These are phyloP conservation scores for Fusarium cyanostomum DNA, from an alignment of 2,329 filamentous ascomycete species.

Conservation along the genomic window DNA sequence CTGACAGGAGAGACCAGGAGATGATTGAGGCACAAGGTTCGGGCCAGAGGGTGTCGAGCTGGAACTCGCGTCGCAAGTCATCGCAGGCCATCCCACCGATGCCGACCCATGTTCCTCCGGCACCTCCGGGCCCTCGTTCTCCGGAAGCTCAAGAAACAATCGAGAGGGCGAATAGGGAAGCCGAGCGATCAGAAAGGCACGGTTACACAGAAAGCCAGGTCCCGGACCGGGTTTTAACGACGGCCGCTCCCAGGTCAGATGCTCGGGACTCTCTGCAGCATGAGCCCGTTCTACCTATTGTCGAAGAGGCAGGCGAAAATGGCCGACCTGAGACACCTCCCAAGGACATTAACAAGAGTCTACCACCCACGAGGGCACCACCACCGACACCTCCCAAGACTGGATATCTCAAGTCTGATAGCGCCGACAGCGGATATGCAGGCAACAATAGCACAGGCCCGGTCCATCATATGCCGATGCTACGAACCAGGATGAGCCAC, in stretches of 20 bases:
- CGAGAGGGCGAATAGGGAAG: constrained; percentile 52
- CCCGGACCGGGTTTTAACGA: constrained; percentile 68
- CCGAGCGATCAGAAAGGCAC: constrained; percentile 47
- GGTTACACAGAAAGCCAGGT: constrained; percentile 59
- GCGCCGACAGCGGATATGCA: constrained; percentile 59
- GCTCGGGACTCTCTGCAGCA: constrained; percentile 66
- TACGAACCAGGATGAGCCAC: constrained; percentile 56
- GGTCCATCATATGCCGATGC: constrained; percentile 40
- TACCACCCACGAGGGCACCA: constrained; percentile 56
- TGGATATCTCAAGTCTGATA: constrained; percentile 53
- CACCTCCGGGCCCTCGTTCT: constrained; percentile 48
- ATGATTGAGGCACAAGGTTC: constrained; percentile 54
- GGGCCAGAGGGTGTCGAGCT: constrained; percentile 50
- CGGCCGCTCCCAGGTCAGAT: constrained; percentile 48
- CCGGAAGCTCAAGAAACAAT: constrained; percentile 54
- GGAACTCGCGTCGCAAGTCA: constrained; percentile 49
- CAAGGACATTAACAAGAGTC: constrained; percentile 47
- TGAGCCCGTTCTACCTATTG: constrained; percentile 75
- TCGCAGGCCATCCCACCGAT: constrained; percentile 53
- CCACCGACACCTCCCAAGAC: constrained; percentile 50
- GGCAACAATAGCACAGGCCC: constrained; percentile 48
- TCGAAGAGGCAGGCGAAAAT: constrained; percentile 87
- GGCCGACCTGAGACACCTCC: constrained; percentile 54
- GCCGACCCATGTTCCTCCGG: constrained; percentile 58
- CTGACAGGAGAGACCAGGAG: constrained; percentile 67